Evolutionary conservation across 108 stramenopile genomes (phyloP).

Genomic region (Pseudonitzschia delicatissima): DNA sequence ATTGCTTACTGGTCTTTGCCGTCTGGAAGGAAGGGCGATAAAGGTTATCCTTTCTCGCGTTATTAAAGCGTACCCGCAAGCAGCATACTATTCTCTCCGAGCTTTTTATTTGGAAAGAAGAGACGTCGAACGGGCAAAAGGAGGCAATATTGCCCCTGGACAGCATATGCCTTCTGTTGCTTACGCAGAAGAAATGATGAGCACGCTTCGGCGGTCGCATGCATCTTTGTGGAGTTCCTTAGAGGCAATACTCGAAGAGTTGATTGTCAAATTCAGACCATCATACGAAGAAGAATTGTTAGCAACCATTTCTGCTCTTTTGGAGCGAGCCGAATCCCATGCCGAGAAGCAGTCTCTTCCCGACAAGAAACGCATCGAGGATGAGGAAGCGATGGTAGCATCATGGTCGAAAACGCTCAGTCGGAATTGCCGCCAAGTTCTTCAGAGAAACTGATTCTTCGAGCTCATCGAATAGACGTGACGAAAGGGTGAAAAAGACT

Average conservation of each 20-base stretch:
- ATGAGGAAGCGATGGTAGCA: slow-evolving; percentile 49
- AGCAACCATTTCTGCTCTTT: slow-evolving; percentile 73
- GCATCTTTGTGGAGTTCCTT: slow-evolving; percentile 84
- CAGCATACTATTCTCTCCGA: slow-evolving; percentile 77
- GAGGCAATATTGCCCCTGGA: slow-evolving; percentile 13
- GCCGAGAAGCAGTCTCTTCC: slow-evolving; percentile 33
- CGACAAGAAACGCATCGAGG: slow-evolving; percentile 30
- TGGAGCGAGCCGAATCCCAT: slow-evolving; percentile 61
- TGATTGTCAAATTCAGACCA: slow-evolving; percentile 88
- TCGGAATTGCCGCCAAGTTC: slow-evolving; percentile 69
- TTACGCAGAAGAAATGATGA: slow-evolving; percentile 87
- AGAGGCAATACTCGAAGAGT: slow-evolving; percentile 89
- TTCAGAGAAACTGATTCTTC: slow-evolving; percentile 47
- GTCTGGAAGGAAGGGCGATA: slow-evolving; percentile 61
- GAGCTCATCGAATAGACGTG: slow-evolving; percentile 29
- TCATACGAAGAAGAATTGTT: slow-evolving; percentile 91
- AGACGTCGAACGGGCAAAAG: slow-evolving; percentile 75
- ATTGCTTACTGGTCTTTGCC: slow-evolving; percentile 76
- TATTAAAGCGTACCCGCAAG: slow-evolving; percentile 79
- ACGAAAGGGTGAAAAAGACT: slow-evolving; percentile 65
- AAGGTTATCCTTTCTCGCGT: slow-evolving; percentile 61
- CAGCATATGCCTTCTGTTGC: slow-evolving; percentile 58
- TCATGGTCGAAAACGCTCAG: slow-evolving; percentile 61
- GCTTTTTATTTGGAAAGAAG: slow-evolving; percentile 84
- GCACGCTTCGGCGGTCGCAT: slow-evolving; percentile 75